Evolutionary conservation across 768 basidiomycete genomes (phyloP).

Genomic region (Pleurotus ostreatus): DNA sequence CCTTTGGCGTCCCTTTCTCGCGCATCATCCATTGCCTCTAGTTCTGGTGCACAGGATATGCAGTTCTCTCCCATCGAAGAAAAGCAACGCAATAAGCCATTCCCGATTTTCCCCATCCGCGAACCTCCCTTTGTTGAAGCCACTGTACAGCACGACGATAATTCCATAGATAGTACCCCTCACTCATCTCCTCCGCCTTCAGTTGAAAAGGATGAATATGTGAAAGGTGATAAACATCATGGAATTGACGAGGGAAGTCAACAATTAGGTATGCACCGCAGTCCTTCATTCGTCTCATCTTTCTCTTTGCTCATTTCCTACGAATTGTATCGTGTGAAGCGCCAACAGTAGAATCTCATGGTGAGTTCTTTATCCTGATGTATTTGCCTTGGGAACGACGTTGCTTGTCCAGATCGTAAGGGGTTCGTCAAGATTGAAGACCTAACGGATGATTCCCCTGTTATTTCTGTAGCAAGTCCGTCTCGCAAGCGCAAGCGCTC

Average conservation of each 20-base stretch:
- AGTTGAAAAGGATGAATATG: background rate
- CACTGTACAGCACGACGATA: background rate
- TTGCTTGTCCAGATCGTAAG: background rate
- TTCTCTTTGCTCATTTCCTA: background rate
- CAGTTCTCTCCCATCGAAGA: constrained; percentile 19
- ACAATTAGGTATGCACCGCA: background rate
- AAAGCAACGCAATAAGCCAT: background rate
- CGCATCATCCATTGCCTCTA: constrained; percentile 21
- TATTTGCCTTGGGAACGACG: background rate
- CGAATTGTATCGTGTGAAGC: no score
- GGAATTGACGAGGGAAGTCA: background rate
- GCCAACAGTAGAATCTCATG: no score
- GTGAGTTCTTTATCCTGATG: no score
- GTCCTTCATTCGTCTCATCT: background rate
- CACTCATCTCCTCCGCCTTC: background rate
- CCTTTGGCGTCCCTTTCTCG: constrained; percentile 8
- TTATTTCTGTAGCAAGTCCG: background rate
- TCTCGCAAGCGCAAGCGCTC: constrained; percentile 4
- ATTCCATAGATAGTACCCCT: constrained; percentile 4
- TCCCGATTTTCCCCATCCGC: background rate
- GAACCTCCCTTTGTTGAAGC: background rate
- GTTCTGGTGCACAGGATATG: constrained; percentile 23
- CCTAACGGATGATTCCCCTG: background rate
- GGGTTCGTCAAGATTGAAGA: background rate
- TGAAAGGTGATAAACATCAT: background rate